Conservation (phyloP, 108 stramenopile genomes). For the Cyclotella kingstonii region DNA sequence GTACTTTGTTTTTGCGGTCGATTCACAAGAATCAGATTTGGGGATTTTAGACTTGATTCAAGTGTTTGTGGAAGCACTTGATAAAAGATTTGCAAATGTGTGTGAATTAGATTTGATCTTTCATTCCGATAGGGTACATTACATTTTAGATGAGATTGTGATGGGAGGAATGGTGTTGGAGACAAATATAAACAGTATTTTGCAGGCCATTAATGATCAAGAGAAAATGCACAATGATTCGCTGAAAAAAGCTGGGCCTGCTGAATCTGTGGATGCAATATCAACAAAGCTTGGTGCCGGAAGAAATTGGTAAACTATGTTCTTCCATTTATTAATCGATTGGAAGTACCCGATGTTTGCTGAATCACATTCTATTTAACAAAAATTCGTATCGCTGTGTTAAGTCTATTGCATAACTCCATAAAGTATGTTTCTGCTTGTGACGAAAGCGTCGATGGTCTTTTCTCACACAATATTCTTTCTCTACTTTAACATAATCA, state of each 20-base stretch:
- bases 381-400: too few species aligned
- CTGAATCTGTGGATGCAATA: conserved; percentile 44
- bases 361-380: too few species aligned
- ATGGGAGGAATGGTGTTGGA: conserved; percentile 99
- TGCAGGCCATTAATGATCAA: conserved; percentile 93
- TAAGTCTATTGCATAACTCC: too few species aligned
- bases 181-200: conserved; percentile 91
- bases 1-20: conserved; percentile 99
- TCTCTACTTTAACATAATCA: too few species aligned
- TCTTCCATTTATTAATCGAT: too few species aligned
- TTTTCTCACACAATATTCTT: too few species aligned
- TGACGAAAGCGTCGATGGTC: too few species aligned
- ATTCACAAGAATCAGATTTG: conserved; percentile 95
- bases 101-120: conserved; percentile 99
- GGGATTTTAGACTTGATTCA: conserved; percentile 99
- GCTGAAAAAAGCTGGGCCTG: conserved; percentile 55
- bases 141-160: conserved; percentile 94
- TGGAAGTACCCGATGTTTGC: too few species aligned
- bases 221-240: conserved; percentile 84
- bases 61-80: conserved; percentile 99
- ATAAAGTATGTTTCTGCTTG: too few species aligned
- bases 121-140: conserved; percentile 93
- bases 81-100: conserved; percentile 99
- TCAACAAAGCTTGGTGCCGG: conserved; percentile 49
- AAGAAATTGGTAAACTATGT: conserved; percentile 40